Evolutionary conservation across 2,329 filamentous ascomycete species (phyloP).

Genomic region (Annulohypoxylon truncatum): DNA sequence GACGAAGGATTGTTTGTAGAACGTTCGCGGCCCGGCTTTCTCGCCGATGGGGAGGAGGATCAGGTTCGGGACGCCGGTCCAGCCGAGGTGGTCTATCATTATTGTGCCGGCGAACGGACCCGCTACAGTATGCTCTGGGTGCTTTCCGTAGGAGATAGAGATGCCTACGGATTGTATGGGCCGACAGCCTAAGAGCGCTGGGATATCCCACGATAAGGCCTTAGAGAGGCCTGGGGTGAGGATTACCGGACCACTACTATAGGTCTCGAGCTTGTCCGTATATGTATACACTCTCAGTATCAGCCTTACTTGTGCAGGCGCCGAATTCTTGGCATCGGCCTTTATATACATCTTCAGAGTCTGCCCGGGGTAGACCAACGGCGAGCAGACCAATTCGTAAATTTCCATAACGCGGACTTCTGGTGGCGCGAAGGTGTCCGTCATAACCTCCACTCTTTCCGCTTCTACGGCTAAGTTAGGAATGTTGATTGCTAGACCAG

Average conservation of each 20-base stretch:
- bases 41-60: slow-evolving; percentile 10
- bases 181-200: slow-evolving; percentile 37
- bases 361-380: slow-evolving; percentile 48
- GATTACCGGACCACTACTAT: background rate
- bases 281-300: slow-evolving; percentile 22
- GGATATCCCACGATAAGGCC: slow-evolving; percentile 42
- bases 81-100: slow-evolving; percentile 42
- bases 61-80: slow-evolving; percentile 36
- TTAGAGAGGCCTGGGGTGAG: slow-evolving; percentile 21
- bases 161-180: slow-evolving; percentile 48
- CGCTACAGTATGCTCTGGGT: background rate
- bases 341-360: slow-evolving; percentile 33
- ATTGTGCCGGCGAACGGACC: slow-evolving; percentile 29
- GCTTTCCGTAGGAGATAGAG: background rate
- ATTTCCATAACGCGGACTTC: slow-evolving; percentile 37
- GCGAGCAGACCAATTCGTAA: slow-evolving; percentile 47
- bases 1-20: slow-evolving; percentile 49
- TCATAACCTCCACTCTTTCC: slow-evolving; percentile 33
- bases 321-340: slow-evolving; percentile 1
- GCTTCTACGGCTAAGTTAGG: slow-evolving; percentile 1
- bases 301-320: slow-evolving; percentile 5
- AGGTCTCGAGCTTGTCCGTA: slow-evolving; percentile 20
- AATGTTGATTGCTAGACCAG: slow-evolving; percentile 21
- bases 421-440: slow-evolving; percentile 44
- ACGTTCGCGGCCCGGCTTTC: slow-evolving; percentile 25